Percentiles rank a stretch among this genome's conserved stretches.
Evolutionary conservation across 2,329 filamentous ascomycete species (phyloP).

Genomic region (Trichophyton verrucosum): DNA sequence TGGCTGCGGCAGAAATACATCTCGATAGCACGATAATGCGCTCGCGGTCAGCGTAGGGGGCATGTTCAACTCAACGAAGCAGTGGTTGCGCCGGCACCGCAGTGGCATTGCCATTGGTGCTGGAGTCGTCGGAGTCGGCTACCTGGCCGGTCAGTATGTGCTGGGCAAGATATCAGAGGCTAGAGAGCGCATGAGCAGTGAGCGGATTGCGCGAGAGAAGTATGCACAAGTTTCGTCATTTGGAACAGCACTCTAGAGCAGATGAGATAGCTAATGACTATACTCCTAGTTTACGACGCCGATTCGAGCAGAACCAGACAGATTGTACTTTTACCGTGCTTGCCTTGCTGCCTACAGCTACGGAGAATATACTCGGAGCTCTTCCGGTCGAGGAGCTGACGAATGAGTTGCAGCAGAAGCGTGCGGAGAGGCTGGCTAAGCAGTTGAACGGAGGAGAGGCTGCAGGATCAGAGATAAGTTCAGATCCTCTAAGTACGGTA

Average conservation of each 20-base stretch:
- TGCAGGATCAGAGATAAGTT: conserved; percentile 45
- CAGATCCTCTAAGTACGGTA: conserved; percentile 53
- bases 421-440: conserved; percentile 56
- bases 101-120: conserved; percentile 79
- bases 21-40: not conserved
- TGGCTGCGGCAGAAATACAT: not conserved
- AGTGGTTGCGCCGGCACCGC: conserved; percentile 86
- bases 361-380: conserved; percentile 73
- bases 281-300: conserved; percentile 61
- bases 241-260: not conserved
- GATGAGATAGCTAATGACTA: not conserved
- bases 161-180: conserved; percentile 83
- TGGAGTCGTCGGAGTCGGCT: conserved; percentile 77
- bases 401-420: conserved; percentile 87
- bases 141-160: conserved; percentile 86
- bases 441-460: conserved; percentile 42
- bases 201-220: conserved; percentile 95
- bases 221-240: conserved; percentile 29
- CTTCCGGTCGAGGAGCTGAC: conserved; percentile 89
- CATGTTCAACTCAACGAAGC: conserved; percentile 63
- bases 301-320: conserved; percentile 98
- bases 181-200: conserved; percentile 89
- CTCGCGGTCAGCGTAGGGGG: not conserved
- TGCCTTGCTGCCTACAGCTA: conserved; percentile 84
- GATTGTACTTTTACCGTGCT: conserved; percentile 97